Conservation (phyloP, 2,329 filamentous ascomycete species). For the Fonsecaea pedrosoi region DNA sequence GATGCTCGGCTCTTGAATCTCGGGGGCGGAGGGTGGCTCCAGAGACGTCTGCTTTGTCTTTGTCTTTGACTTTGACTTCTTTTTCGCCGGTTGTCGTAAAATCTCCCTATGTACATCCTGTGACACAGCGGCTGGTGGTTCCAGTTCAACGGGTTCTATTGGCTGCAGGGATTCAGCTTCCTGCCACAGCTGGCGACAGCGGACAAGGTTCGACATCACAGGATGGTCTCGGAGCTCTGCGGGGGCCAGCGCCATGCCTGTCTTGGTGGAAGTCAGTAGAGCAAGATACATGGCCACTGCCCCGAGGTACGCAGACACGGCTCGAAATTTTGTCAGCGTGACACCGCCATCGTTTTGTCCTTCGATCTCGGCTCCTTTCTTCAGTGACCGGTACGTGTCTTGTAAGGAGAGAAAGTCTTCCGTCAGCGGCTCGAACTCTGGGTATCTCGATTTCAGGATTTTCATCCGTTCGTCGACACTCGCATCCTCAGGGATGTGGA, state of each 20-base stretch:
- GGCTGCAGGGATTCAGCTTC: constrained; percentile 68
- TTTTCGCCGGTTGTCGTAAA: constrained; percentile 44
- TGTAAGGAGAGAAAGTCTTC: constrained; percentile 80
- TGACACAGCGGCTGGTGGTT: constrained; percentile 31
- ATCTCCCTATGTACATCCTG: constrained; percentile 46
- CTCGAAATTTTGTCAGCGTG: constrained; percentile 75
- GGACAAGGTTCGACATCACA: constrained; percentile 83
- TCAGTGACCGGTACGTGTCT: constrained; percentile 64
- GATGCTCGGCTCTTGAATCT: not conserved
- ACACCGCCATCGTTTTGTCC: constrained; percentile 51
- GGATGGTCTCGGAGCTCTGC: constrained; percentile 86
- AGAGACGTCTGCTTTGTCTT: constrained; percentile 50
- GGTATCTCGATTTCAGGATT: constrained; percentile 80
- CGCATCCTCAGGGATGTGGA: constrained; percentile 83
- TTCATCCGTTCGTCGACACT: constrained; percentile 73
- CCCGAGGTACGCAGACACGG: constrained; percentile 84
- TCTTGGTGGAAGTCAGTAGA: constrained; percentile 77
- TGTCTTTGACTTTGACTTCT: constrained; percentile 48
- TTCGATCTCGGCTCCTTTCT: constrained; percentile 59
- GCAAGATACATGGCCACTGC: constrained; percentile 93
- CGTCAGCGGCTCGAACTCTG: constrained; percentile 86
- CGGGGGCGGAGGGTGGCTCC: not conserved
- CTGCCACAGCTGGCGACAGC: constrained; percentile 81
- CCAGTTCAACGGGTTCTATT: constrained; percentile 52
- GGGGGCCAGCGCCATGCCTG: constrained; percentile 71